phyloP scores from a whole-genome alignment of 108 stramenopile species.

The Fragilariopsis cylindrus region DNA sequence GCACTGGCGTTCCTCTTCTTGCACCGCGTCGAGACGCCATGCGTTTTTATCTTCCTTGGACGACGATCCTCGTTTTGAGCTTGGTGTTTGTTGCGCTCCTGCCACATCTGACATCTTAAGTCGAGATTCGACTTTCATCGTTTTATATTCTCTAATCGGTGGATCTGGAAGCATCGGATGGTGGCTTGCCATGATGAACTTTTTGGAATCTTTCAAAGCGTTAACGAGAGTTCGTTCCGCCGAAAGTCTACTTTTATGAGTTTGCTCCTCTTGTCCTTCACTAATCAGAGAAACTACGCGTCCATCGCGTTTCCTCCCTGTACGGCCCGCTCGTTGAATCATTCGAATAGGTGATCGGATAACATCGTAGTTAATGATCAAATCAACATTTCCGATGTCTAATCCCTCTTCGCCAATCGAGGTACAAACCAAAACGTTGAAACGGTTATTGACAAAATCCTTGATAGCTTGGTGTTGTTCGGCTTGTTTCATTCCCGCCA shows the following conservation, averaged over 20 bases:
- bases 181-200: slow-evolving; percentile 51
- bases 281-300: slow-evolving; percentile 77
- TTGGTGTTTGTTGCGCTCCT: slow-evolving; percentile 29
- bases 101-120: slow-evolving; percentile 34
- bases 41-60: slow-evolving; percentile 3
- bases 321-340: slow-evolving; percentile 90
- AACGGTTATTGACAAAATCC: slow-evolving; percentile 74
- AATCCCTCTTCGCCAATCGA: slow-evolving; percentile 95
- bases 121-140: slow-evolving; percentile 12
- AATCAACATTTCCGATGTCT: slow-evolving; percentile 96
- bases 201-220: slow-evolving; percentile 54
- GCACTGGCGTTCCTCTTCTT: slow-evolving; percentile 45
- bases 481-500: slow-evolving; percentile 80
- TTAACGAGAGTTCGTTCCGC: slow-evolving; percentile 53
- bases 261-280: slow-evolving; percentile 72
- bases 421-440: slow-evolving; percentile 93
- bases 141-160: slow-evolving; percentile 13
- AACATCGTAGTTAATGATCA: slow-evolving; percentile 92
- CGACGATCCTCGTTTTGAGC: background rate
- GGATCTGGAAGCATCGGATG: slow-evolving; percentile 53
- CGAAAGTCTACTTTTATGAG: slow-evolving; percentile 32
- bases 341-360: slow-evolving; percentile 85
- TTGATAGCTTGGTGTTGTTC: slow-evolving; percentile 82
- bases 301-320: slow-evolving; percentile 89
- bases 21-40: slow-evolving; percentile 45